These are phyloP conservation scores for Yamadazyma triangularis DNA, from an alignment of 1,139 yeast genomes.

Conservation along the genomic window DNA sequence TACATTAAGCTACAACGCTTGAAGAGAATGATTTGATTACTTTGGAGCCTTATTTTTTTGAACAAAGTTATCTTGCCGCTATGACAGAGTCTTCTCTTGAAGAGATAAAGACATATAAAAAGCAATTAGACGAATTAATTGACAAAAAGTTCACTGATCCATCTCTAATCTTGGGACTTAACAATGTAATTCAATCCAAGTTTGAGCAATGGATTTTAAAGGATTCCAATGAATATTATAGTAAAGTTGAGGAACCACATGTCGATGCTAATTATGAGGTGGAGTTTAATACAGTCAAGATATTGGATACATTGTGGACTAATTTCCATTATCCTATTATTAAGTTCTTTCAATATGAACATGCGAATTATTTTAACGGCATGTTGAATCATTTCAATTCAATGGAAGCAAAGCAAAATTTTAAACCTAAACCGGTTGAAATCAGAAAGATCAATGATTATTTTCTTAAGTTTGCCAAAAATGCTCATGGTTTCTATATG, in stretches of 20 bases:
- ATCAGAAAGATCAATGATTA: slow-evolving; percentile 51
- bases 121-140: slow-evolving; percentile 27
- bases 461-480: slow-evolving; percentile 45
- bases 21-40: no score
- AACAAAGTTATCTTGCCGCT: no score
- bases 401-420: slow-evolving; percentile 10
- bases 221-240: slow-evolving; percentile 25
- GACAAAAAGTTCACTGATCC: slow-evolving; percentile 34
- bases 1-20: no score
- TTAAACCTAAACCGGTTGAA: slow-evolving; percentile 43
- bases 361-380: slow-evolving; percentile 23
- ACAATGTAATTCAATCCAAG: slow-evolving; percentile 39
- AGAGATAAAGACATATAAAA: slow-evolving; percentile 22
- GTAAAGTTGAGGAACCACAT: slow-evolving; percentile 7
- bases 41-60: no score
- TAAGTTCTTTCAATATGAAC: slow-evolving; percentile 47
- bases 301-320: slow-evolving; percentile 51
- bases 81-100: slow-evolving; percentile 8
- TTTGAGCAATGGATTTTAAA: slow-evolving; percentile 33
- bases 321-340: slow-evolving; percentile 62
- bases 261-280: slow-evolving; percentile 11
- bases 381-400: slow-evolving; percentile 10
- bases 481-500: slow-evolving; percentile 44
- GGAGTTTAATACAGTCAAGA: slow-evolving; percentile 28
- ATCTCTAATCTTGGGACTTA: slow-evolving; percentile 42